Conservation (phyloP, 176 grass and related monocot genomes). For the Alopecurus myosuroides region DNA sequence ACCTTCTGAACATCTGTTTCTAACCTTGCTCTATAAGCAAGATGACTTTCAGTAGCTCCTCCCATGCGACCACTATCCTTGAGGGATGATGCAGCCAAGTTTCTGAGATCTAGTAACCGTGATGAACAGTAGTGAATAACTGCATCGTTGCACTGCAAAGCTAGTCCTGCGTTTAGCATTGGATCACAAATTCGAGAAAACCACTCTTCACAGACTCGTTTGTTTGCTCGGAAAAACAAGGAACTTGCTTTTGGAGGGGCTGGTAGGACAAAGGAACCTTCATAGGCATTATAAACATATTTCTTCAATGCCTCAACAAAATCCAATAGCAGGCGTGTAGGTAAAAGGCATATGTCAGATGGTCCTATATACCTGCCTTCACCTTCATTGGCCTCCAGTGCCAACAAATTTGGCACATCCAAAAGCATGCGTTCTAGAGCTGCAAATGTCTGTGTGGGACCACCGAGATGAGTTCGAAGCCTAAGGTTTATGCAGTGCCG, state of each 20-base stretch:
- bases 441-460: conserved; percentile 96
- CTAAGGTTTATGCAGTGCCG: conserved; percentile 87
- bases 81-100: conserved; percentile 52
- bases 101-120: conserved; percentile 68
- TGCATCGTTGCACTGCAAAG: conserved; percentile 75
- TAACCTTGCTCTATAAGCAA: conserved; percentile 60
- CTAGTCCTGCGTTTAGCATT: conserved; percentile 91
- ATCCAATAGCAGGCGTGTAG: conserved; percentile 85
- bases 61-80: conserved; percentile 56
- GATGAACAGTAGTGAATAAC: conserved; percentile 74
- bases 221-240: conserved; percentile 94
- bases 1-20: conserved; percentile 72
- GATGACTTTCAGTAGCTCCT: conserved; percentile 44
- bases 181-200: conserved; percentile 98
- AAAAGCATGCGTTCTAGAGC: conserved; percentile 95
- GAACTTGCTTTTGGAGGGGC: conserved; percentile 64
- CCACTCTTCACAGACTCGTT: conserved; percentile 97
- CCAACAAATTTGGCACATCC: conserved; percentile 74
- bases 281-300: conserved; percentile 97
- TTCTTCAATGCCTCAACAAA: conserved; percentile 97
- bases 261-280: conserved; percentile 87
- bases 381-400: conserved; percentile 65
- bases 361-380: conserved; percentile 65
- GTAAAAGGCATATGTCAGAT: conserved; percentile 63
- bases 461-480: conserved; percentile 91